Evolutionary conservation across 1,284 basidiomycete species (phyloP).

Genomic region (Leucoagaricus sp.): DNA sequence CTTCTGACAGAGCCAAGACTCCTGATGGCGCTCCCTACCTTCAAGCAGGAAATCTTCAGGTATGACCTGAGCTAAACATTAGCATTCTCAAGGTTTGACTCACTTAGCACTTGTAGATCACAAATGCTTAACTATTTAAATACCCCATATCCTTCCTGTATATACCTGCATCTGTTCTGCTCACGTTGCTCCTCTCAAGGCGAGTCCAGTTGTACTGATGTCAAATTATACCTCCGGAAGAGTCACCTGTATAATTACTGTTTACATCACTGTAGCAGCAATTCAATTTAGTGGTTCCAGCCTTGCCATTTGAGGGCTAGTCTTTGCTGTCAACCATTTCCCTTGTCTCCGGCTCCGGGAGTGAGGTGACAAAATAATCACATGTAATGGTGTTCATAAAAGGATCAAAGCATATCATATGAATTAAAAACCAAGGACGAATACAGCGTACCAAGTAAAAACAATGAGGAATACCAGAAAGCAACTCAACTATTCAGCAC

Average conservation of each 20-base stretch:
- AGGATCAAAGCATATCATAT: no score
- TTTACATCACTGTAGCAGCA: constrained; percentile 4
- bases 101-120: neutral
- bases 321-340: neutral
- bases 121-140: constrained; percentile 3
- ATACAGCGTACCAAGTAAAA: no score
- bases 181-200: constrained; percentile 4
- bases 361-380: no score
- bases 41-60: neutral
- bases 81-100: neutral
- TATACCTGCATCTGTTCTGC: neutral
- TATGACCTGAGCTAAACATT: neutral
- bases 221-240: constrained; percentile 6
- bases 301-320: neutral
- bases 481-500: no score
- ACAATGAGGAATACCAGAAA: no score
- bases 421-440: no score
- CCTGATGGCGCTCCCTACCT: neutral
- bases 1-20: neutral
- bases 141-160: constrained; percentile 1
- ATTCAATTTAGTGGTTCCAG: neutral
- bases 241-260: constrained; percentile 6
- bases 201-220: constrained; percentile 13
- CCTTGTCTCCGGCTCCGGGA: neutral
- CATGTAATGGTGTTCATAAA: no score